Evolutionary conservation across 176 grass and related monocot species (phyloP).

Genomic region (Thalia dealbata): DNA sequence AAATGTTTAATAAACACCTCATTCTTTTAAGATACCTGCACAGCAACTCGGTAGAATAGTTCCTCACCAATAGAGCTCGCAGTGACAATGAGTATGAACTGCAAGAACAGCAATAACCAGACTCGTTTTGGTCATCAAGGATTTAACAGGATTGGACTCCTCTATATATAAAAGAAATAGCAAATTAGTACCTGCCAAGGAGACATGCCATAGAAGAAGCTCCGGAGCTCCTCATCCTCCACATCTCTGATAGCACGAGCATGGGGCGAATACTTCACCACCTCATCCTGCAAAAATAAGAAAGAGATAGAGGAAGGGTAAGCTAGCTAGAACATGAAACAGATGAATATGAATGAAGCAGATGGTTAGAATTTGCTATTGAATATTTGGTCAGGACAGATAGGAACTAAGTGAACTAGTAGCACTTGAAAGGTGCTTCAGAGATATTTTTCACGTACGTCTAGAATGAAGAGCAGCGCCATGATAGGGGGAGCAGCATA

Average conservation of each 20-base stretch:
- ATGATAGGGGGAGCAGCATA: slow-evolving; percentile 91
- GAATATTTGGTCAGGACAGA: too few species aligned
- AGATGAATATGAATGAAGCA: neutral
- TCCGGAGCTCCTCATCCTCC: slow-evolving; percentile 91
- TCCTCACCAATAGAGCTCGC: slow-evolving; percentile 91
- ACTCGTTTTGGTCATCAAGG: neutral
- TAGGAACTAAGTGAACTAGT: neutral
- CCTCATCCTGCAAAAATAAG: slow-evolving; percentile 51
- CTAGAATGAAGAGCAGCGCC: slow-evolving; percentile 86
- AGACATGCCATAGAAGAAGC: slow-evolving; percentile 98
- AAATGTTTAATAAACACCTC: neutral
- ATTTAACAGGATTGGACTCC: neutral
- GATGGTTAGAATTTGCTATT: neutral
- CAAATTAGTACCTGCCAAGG: slow-evolving; percentile 59
- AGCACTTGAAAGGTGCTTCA: neutral
- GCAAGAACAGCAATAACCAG: neutral
- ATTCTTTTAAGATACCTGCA: slow-evolving; percentile 46
- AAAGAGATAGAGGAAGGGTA: neutral
- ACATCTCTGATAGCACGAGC: slow-evolving; percentile 96
- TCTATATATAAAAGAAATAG: neutral
- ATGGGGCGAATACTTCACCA: slow-evolving; percentile 92
- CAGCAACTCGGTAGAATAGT: slow-evolving; percentile 76
- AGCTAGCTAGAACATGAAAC: neutral
- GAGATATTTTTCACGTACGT: slow-evolving; percentile 29
- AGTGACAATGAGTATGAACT: slow-evolving; percentile 78